Evolutionary conservation across 2,329 filamentous ascomycete species (phyloP).

Genomic region (Sporothrix protearum): DNA sequence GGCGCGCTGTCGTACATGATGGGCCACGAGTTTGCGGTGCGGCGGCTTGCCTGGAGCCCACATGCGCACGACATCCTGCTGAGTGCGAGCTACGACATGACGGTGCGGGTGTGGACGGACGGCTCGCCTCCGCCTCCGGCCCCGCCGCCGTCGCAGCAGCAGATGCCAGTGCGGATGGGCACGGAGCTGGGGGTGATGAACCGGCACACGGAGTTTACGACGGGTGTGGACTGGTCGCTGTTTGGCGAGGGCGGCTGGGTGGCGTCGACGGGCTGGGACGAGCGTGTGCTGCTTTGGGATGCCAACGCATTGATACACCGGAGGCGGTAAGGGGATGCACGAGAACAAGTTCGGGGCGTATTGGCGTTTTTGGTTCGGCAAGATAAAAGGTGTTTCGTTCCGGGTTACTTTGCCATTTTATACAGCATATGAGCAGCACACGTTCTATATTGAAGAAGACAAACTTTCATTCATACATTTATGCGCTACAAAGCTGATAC

Average conservation of each 20-base stretch:
- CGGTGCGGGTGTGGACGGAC: constrained; percentile 89
- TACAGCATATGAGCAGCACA: not conserved
- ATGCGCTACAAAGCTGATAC: not conserved
- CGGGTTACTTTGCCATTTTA: not conserved
- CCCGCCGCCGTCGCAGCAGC: constrained; percentile 29
- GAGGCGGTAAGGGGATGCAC: not conserved
- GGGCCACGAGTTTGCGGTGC: constrained; percentile 88
- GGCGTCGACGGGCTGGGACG: constrained; percentile 91
- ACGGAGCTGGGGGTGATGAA: constrained; percentile 83
- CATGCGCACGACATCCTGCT: constrained; percentile 86
- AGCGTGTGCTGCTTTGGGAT: constrained; percentile 88
- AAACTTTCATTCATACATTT: not conserved
- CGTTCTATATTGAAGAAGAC: not conserved
- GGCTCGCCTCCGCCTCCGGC: constrained; percentile 42
- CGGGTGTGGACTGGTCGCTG: constrained; percentile 95
- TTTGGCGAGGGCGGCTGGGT: constrained; percentile 96
- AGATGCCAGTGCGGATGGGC: constrained; percentile 49
- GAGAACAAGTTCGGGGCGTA: not conserved
- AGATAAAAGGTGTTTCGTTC: not conserved
- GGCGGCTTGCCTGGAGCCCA: constrained; percentile 84
- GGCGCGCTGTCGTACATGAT: constrained; percentile 71
- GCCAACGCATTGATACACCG: constrained; percentile 52
- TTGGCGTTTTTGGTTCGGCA: not conserved
- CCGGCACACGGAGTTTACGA: constrained; percentile 90
- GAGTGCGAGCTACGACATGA: constrained; percentile 97